A percentile compares a stretch with the other conserved stretches of the same genome.
phyloP scores from a whole-genome alignment of 1,284 basidiomycete species.

The Mycosarcoma maydis region DNA sequence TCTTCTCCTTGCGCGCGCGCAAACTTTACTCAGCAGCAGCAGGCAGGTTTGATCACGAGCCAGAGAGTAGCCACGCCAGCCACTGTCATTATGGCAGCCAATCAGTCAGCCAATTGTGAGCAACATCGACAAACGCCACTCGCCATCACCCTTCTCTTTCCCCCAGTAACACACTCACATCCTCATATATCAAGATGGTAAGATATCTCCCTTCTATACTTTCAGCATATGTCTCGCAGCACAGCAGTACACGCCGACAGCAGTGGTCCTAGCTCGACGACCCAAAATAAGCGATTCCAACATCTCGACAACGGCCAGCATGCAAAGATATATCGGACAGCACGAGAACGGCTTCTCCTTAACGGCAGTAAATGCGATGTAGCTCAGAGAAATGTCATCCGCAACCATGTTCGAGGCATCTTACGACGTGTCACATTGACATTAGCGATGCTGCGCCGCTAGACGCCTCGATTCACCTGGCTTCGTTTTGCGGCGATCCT shows the following conservation, averaged over 20 bases:
- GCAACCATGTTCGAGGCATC: too few species aligned
- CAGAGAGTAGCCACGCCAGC: slow-evolving; percentile 2
- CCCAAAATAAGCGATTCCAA: neutral
- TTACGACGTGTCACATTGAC: too few species aligned
- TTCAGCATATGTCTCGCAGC: slow-evolving; percentile 21
- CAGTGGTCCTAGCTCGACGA: neutral
- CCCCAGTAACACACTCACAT: slow-evolving; percentile 46
- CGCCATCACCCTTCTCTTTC: slow-evolving; percentile 26
- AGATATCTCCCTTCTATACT: slow-evolving; percentile 16
- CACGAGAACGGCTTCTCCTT: too few species aligned
- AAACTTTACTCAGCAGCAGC: slow-evolving; percentile 4
- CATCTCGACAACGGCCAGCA: neutral
- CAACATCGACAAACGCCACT: slow-evolving; percentile 33
- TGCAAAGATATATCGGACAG: too few species aligned
- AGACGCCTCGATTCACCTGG: too few species aligned
- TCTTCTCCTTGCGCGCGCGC: neutral
- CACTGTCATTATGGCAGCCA: neutral
- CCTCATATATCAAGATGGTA: slow-evolving; percentile 48
- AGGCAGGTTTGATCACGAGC: neutral
- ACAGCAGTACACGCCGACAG: slow-evolving; percentile 7
- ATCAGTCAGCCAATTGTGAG: slow-evolving; percentile 12
- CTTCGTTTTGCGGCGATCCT: too few species aligned
- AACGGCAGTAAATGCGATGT: too few species aligned
- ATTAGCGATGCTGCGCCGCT: too few species aligned
- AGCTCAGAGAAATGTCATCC: too few species aligned